Base-by-base conservation (phyloP, 257 asterid genomes). In the Salvia rosmarinus region DNA sequence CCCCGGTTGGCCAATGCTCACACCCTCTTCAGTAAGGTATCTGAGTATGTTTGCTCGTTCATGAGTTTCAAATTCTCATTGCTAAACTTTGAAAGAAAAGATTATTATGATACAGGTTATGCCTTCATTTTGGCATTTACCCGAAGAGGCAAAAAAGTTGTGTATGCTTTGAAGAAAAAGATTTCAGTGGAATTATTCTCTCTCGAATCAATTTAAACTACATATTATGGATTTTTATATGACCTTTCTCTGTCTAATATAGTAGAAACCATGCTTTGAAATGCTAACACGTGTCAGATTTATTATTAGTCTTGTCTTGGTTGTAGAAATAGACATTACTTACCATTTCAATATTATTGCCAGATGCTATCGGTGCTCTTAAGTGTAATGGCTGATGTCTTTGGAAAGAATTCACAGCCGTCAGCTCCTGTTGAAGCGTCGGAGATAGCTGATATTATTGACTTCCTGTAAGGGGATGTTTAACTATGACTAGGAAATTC, bases 1-100 rank as follows among this genome's bases (percentile, higher is more conserved):
- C 98, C 96, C 40, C 86, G 96, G 71, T 71, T 95, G 86, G 91
- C 95, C 72, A 91, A 87, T 81, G 95, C 98, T 65, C 96, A 89
- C 81, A 78, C 84, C 63, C 91, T 89, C 80, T 94, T 94, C 86
- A 85, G 75, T 59, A 94, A 94, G 98, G 98, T 93, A 78, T 67
- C 59, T 25, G 39, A 59, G 12, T 66, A 66, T 59, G 17, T 43
- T 42, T 3, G 49, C 34, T 10, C 7, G 4, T 40, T 46, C 43
- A 28, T 47, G 43, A 20, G 58, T 69, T 32, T 28, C 20, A 1
- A 16, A 40, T 35, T 63, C 28, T 43, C 51, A 6, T 67, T 44
- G 43, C 42, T 13, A 58, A 46, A 57, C 73, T 47, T 10, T 42
- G 51, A 37, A 43, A 30, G 21, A 12, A 62, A 43, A 55, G 13